Percentiles rank a stretch among this genome's conserved stretches.
Conservation (phyloP, 1,284 basidiomycete genomes). For the Ustilago shanxiensis region DNA sequence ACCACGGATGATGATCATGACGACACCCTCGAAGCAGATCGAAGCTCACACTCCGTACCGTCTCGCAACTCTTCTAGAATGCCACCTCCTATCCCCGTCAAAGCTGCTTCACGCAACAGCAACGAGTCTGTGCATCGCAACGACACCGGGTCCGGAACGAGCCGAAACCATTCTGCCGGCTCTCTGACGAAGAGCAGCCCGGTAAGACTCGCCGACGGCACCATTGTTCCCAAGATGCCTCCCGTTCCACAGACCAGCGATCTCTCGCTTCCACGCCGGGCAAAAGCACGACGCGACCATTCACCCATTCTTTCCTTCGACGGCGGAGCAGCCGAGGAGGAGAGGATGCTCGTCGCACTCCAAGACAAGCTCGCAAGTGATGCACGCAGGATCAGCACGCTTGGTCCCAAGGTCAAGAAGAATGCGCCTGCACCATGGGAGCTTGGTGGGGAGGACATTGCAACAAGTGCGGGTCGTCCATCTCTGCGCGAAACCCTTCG, state of each 20-base stretch:
- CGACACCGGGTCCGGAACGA: conserved; percentile 6
- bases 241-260: conserved; percentile 42
- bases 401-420: conserved; percentile 64
- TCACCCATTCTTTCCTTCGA: conserved; percentile 58
- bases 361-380: conserved; percentile 38
- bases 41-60: conserved; percentile 13
- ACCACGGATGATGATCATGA: not conserved
- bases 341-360: conserved; percentile 37
- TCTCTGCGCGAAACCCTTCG: conserved; percentile 43
- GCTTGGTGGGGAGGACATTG: conserved; percentile 48
- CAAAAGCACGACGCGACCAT: conserved; percentile 42
- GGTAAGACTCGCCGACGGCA: conserved; percentile 46
- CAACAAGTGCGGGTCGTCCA: conserved; percentile 20
- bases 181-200: conserved; percentile 7
- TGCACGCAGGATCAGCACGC: conserved; percentile 43
- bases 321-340: conserved; percentile 58
- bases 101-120: conserved; percentile 39
- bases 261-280: conserved; percentile 20
- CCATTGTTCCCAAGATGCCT: conserved; percentile 56
- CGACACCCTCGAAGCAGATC: not conserved
- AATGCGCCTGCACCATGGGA: conserved; percentile 65
- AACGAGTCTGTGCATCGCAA: conserved; percentile 23
- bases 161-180: not conserved
- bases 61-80: conserved; percentile 26
- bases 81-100: conserved; percentile 32